Percentiles rank a stretch among this genome's conserved stretches.
phyloP scores from a whole-genome alignment of 441 rosid genomes.

The Pelargonium hybrid region DNA sequence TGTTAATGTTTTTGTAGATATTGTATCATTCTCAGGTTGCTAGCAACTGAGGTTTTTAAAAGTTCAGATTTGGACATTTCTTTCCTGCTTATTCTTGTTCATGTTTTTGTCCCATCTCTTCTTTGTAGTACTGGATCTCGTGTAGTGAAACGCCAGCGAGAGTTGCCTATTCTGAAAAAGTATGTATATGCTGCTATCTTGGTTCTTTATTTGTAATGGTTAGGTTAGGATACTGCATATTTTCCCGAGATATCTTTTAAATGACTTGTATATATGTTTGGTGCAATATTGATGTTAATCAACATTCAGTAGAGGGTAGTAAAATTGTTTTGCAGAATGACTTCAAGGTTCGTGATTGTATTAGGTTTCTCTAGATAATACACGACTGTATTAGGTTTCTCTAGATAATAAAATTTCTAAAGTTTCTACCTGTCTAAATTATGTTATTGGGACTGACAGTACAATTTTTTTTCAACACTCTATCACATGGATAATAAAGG shows the following conservation, averaged over 20 bases:
- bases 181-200: constrained; percentile 30
- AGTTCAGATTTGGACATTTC: background rate
- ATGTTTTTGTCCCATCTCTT: constrained; percentile 9
- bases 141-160: constrained; percentile 38
- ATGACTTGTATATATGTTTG: background rate
- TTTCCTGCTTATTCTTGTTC: constrained; percentile 2
- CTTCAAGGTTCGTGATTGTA: background rate
- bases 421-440: background rate
- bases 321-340: background rate
- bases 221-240: constrained; percentile 1
- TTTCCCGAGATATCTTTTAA: constrained; percentile 6
- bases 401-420: background rate
- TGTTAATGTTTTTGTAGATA: constrained; percentile 6
- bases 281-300: background rate
- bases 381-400: background rate
- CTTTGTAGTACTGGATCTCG: constrained; percentile 37
- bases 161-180: constrained; percentile 63
- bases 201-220: constrained; percentile 1
- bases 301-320: background rate
- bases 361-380: background rate
- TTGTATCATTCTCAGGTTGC: background rate
- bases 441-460: background rate
- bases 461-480: background rate
- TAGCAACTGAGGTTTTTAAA: constrained; percentile 2
- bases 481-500: no score